phyloP scores from a whole-genome alignment of 176 grass and related monocot genomes.

The Phoenix roebelenii region DNA sequence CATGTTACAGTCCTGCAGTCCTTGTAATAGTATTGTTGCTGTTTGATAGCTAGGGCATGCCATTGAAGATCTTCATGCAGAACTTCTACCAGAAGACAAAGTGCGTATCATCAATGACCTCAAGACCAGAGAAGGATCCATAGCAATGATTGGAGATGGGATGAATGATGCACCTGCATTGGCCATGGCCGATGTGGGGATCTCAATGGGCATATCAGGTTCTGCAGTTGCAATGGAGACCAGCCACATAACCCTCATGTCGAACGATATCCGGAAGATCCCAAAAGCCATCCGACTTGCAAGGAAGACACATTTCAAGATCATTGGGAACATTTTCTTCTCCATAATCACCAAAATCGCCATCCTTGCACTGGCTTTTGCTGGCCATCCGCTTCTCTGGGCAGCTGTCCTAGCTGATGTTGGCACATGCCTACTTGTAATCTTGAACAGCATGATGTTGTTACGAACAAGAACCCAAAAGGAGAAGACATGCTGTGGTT shows the following conservation, averaged over 20 bases:
- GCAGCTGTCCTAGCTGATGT: slow-evolving; percentile 96
- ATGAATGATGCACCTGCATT: slow-evolving; percentile 95
- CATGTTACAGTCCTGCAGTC: no score
- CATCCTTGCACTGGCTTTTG: slow-evolving; percentile 54
- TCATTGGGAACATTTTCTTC: slow-evolving; percentile 70
- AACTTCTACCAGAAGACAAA: slow-evolving; percentile 89
- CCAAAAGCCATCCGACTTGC: slow-evolving; percentile 58
- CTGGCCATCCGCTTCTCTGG: slow-evolving; percentile 76
- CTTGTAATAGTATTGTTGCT: background rate
- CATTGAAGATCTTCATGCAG: slow-evolving; percentile 55
- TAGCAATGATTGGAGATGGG: slow-evolving; percentile 86
- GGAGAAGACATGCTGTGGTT: slow-evolving; percentile 39
- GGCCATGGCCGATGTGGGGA: slow-evolving; percentile 76
- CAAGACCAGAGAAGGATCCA: slow-evolving; percentile 50
- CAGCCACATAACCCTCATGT: slow-evolving; percentile 91
- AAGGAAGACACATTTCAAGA: slow-evolving; percentile 55
- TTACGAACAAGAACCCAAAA: slow-evolving; percentile 36
- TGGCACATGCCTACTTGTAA: slow-evolving; percentile 88
- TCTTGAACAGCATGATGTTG: slow-evolving; percentile 89
- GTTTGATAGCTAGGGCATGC: slow-evolving; percentile 52
- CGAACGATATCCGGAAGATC: slow-evolving; percentile 81
- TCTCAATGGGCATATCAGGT: slow-evolving; percentile 95
- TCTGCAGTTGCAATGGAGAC: slow-evolving; percentile 93
- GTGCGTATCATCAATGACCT: slow-evolving; percentile 65
- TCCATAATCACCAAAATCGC: slow-evolving; percentile 63